Conservation (phyloP, 2,329 filamentous ascomycete genomes). For the Claviceps sp. region DNA sequence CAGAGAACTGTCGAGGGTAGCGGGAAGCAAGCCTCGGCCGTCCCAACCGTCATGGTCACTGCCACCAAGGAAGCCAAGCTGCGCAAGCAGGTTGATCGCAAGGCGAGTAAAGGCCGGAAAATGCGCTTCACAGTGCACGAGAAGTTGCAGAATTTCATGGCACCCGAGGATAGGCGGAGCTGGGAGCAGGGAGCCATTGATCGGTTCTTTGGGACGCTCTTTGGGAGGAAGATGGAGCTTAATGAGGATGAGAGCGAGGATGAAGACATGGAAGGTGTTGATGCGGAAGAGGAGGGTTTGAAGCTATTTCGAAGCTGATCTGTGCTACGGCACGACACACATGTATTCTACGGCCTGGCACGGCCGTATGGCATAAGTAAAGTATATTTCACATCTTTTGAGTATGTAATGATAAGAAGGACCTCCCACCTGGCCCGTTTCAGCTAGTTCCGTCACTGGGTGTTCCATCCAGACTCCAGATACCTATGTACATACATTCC, state of each 20-base stretch:
- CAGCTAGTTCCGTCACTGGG: too few species aligned
- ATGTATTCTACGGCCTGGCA: background rate
- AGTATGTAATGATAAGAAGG: too few species aligned
- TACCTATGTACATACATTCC: too few species aligned
- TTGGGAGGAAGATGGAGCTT: slow-evolving; percentile 56
- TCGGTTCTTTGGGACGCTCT: slow-evolving; percentile 59
- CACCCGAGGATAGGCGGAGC: slow-evolving; percentile 62
- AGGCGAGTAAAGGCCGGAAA: slow-evolving; percentile 89
- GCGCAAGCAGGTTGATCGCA: slow-evolving; percentile 76
- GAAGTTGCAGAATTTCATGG: slow-evolving; percentile 97
- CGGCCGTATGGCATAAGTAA: too few species aligned
- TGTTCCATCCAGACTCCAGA: too few species aligned
- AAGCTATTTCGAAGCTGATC: slow-evolving; percentile 33
- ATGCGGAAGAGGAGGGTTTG: slow-evolving; percentile 39
- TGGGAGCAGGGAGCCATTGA: slow-evolving; percentile 78
- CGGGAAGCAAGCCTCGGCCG: slow-evolving; percentile 28
- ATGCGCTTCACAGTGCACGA: slow-evolving; percentile 91
- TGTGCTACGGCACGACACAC: background rate
- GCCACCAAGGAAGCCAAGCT: slow-evolving; percentile 65
- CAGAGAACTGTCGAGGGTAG: slow-evolving; percentile 63
- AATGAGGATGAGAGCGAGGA: slow-evolving; percentile 37
- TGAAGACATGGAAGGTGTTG: slow-evolving; percentile 37
- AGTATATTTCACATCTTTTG: too few species aligned
- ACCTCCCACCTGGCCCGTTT: too few species aligned
- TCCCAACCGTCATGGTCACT: slow-evolving; percentile 47